phyloP scores from a whole-genome alignment of 169 alveolate genomes.

The Plasmodium reichenowi region DNA sequence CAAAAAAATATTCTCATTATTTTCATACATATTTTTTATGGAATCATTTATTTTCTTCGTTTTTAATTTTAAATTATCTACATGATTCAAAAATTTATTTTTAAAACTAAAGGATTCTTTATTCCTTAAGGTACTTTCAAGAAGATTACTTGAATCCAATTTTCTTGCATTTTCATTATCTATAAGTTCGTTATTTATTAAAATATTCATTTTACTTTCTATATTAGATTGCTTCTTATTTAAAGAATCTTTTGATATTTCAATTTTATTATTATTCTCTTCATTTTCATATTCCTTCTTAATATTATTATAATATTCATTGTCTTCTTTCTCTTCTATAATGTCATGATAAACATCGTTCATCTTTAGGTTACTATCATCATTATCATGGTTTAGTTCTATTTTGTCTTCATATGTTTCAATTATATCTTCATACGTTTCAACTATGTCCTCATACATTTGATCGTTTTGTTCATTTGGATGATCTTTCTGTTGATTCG shows the following conservation, averaged over 20 bases:
- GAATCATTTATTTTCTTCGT: slow-evolving; percentile 71
- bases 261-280: background rate
- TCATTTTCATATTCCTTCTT: background rate
- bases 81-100: slow-evolving; percentile 59
- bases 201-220: background rate
- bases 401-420: background rate
- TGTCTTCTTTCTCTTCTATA: background rate
- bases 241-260: too few species aligned
- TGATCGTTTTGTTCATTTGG: background rate
- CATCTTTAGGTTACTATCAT: background rate
- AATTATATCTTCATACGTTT: background rate
- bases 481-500: background rate
- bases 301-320: background rate
- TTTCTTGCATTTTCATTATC: background rate
- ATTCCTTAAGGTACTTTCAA: slow-evolving; percentile 21
- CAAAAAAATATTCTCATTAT: slow-evolving; percentile 45
- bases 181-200: background rate
- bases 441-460: background rate
- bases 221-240: background rate
- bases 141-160: background rate
- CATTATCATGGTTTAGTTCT: background rate
- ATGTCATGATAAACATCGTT: background rate
- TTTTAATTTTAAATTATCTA: slow-evolving; percentile 50
- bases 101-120: slow-evolving; percentile 23
- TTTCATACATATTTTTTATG: slow-evolving; percentile 66